phyloP scores from a whole-genome alignment of 169 alveolate genomes.

The Babesia caballi region DNA sequence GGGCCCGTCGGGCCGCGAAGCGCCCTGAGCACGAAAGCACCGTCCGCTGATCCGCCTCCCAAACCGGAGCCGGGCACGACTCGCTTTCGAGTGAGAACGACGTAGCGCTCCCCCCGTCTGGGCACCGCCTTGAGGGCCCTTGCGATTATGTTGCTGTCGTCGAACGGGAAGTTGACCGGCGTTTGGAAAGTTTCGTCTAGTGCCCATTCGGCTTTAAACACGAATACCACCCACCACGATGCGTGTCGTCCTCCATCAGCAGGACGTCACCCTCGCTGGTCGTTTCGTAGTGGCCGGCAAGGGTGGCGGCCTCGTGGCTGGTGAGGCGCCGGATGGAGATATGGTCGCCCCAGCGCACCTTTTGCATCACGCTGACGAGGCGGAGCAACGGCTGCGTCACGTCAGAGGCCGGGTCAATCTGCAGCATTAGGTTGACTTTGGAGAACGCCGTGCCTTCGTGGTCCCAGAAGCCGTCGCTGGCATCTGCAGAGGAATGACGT shows the following conservation, averaged over 20 bases:
- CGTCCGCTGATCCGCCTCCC: constrained; percentile 79
- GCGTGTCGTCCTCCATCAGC: constrained; percentile 31
- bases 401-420: constrained; percentile 45
- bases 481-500: neutral
- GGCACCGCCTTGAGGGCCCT: constrained; percentile 36
- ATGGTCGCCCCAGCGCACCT: constrained; percentile 60
- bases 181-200: neutral
- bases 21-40: constrained; percentile 60
- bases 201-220: neutral
- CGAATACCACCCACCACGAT: neutral
- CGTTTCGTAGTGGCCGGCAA: constrained; percentile 14
- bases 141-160: constrained; percentile 45
- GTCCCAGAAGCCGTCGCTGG: constrained; percentile 55
- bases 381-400: constrained; percentile 13
- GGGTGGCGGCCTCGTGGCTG: constrained; percentile 17
- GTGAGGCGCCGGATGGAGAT: constrained; percentile 20
- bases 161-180: constrained; percentile 39
- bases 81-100: constrained; percentile 63
- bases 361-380: constrained; percentile 52
- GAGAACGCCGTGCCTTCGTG: constrained; percentile 39
- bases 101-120: constrained; percentile 41
- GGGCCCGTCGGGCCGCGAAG: constrained; percentile 25
- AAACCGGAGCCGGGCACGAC: constrained; percentile 72
- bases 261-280: constrained; percentile 55
- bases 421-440: constrained; percentile 45